Evolutionary conservation across 2,329 filamentous ascomycete genomes (phyloP).

Genomic region (Rutstroemia sp.): DNA sequence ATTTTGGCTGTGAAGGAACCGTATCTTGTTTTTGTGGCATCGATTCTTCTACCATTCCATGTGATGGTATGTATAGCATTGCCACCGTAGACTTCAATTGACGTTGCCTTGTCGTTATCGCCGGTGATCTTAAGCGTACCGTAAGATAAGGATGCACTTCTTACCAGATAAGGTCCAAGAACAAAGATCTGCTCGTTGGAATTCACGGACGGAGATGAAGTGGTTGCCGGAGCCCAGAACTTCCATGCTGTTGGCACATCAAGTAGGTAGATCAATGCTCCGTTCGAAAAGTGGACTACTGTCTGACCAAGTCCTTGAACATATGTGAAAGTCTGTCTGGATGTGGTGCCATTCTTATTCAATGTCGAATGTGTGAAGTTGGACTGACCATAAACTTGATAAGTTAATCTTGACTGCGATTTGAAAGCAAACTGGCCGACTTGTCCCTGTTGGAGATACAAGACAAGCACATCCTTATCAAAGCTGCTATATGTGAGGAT

Average conservation of each 20-base stretch:
- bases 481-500: constrained; percentile 41
- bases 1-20: constrained; percentile 37
- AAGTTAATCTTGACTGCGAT: constrained; percentile 30
- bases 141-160: constrained; percentile 31
- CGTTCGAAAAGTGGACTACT: constrained; percentile 39
- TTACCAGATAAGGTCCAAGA: constrained; percentile 38
- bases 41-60: constrained; percentile 38
- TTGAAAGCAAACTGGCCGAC: constrained; percentile 43
- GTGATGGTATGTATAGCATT: constrained; percentile 34
- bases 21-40: constrained; percentile 34
- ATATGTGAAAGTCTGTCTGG: constrained; percentile 36
- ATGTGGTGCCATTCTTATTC: constrained; percentile 22
- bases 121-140: constrained; percentile 32
- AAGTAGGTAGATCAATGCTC: constrained; percentile 43
- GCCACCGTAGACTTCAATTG: constrained; percentile 37
- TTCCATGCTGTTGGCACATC: constrained; percentile 47
- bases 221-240: constrained; percentile 46
- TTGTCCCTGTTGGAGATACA: constrained; percentile 43
- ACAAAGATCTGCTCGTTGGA: constrained; percentile 40
- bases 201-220: constrained; percentile 36
- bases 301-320: constrained; percentile 40
- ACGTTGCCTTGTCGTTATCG: constrained; percentile 35
- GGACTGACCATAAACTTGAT: constrained; percentile 35
- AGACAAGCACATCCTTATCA: constrained; percentile 37
- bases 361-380: constrained; percentile 29